Evolutionary conservation across 2,329 filamentous ascomycete species (phyloP).

Genomic region (Colletotrichum viniferum): DNA sequence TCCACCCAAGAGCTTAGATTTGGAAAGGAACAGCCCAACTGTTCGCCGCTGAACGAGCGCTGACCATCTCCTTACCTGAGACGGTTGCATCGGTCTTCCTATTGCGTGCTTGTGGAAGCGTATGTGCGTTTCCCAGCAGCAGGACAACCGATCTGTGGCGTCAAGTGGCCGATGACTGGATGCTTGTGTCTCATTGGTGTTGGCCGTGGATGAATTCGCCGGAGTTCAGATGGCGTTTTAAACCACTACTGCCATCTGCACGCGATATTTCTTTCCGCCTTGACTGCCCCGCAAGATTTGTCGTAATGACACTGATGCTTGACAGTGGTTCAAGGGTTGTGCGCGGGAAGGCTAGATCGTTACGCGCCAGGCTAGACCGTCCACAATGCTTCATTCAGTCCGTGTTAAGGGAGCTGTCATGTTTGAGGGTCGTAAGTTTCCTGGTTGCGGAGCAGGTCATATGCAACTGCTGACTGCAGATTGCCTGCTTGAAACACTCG

Average conservation of each 20-base stretch:
- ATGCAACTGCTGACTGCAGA: not conserved
- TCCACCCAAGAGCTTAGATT: not conserved
- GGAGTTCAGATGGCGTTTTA: constrained; percentile 16
- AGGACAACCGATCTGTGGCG: not conserved
- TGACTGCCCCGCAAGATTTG: not conserved
- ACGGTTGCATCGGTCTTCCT: not conserved
- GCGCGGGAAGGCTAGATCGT: not conserved
- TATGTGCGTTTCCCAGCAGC: not conserved
- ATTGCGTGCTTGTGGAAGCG: not conserved
- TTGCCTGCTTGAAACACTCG: not conserved
- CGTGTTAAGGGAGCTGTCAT: not conserved
- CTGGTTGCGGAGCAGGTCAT: not conserved
- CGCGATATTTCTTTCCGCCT: not conserved
- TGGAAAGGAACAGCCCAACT: not conserved
- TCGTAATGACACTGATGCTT: not conserved
- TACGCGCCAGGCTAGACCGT: not conserved
- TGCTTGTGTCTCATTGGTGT: not conserved
- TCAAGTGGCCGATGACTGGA: not conserved
- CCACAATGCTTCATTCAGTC: not conserved
- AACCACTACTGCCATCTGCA: not conserved
- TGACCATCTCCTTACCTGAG: not conserved
- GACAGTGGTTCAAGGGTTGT: not conserved
- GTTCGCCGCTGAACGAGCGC: not conserved
- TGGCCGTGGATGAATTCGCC: not conserved
- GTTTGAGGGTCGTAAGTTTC: not conserved